A percentile compares a stretch with the other conserved stretches of the same genome.
phyloP scores from a whole-genome alignment of 2,329 filamentous ascomycete genomes.

The Colletotrichum sp. region DNA sequence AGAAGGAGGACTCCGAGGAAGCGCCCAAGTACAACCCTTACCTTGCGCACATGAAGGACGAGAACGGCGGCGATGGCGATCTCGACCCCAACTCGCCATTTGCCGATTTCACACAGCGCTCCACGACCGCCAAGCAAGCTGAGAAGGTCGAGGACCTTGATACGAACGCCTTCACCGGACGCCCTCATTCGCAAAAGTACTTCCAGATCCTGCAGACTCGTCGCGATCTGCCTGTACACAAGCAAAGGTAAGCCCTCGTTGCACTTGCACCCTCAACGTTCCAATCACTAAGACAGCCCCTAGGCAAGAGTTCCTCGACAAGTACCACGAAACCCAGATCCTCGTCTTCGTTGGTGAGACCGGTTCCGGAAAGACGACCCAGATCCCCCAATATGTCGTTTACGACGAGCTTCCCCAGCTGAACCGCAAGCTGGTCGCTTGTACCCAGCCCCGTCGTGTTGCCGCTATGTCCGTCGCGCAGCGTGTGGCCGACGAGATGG shows the following conservation, averaged over 20 bases:
- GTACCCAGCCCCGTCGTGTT: constrained; percentile 96
- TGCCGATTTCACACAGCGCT: constrained; percentile 74
- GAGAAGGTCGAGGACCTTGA: constrained; percentile 78
- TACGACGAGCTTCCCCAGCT: constrained; percentile 94
- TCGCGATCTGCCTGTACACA: constrained; percentile 87
- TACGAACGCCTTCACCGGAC: constrained; percentile 83
- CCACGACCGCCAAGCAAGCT: constrained; percentile 80
- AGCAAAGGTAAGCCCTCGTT: constrained; percentile 69
- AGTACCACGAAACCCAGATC: constrained; percentile 94
- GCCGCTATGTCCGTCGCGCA: constrained; percentile 98
- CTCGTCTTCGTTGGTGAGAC: constrained; percentile 99
- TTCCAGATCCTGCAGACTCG: constrained; percentile 86
- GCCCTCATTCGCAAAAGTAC: constrained; percentile 80
- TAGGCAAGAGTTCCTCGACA: constrained; percentile 88
- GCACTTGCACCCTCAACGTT: neutral
- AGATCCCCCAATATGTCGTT: constrained; percentile 97
- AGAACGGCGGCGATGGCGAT: constrained; percentile 37
- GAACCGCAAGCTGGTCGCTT: constrained; percentile 88
- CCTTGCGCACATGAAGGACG: constrained; percentile 84
- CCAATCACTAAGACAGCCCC: neutral
- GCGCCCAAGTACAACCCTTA: constrained; percentile 74
- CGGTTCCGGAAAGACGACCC: constrained; percentile 98
- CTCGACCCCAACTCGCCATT: constrained; percentile 53
- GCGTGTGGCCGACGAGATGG: constrained; percentile 96
- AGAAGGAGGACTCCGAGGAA: constrained; percentile 36